phyloP scores from a whole-genome alignment of 2,329 filamentous ascomycete genomes.

The Didymella sp. region DNA sequence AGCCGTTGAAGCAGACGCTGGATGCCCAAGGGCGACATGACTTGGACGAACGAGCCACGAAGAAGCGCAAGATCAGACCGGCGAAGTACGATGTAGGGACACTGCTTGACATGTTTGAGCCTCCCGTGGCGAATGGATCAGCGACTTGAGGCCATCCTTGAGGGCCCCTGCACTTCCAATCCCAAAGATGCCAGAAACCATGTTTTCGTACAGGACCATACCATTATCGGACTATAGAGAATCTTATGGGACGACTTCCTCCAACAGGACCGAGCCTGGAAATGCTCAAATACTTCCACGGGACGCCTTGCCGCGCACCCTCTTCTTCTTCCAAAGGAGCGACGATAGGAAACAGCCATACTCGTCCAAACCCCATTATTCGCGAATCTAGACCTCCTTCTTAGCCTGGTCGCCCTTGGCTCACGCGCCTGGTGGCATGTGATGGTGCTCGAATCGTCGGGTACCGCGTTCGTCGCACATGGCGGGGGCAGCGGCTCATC shows the following conservation, averaged over 20 bases:
- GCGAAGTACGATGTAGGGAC: constrained; percentile 25
- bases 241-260: neutral
- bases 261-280: neutral
- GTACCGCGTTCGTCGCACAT: neutral
- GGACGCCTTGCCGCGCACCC: neutral
- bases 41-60: neutral
- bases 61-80: constrained; percentile 24
- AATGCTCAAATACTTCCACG: neutral
- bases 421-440: constrained; percentile 7
- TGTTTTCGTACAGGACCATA: neutral
- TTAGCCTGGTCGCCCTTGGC: neutral
- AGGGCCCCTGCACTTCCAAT: neutral
- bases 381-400: neutral
- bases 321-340: constrained; percentile 10
- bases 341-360: constrained; percentile 11
- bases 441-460: neutral
- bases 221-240: neutral
- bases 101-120: constrained; percentile 21
- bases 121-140: neutral
- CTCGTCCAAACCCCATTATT: neutral
- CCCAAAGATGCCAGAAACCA: neutral
- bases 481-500: constrained; percentile 9
- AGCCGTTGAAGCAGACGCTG: neutral
- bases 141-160: neutral
- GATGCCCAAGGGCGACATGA: neutral